Evolutionary conservation across 495 filamentous ascomycete genomes (phyloP), one percentile per base, ranked within the genome.

Genomic region (Baudoinia panamericana): DNA sequence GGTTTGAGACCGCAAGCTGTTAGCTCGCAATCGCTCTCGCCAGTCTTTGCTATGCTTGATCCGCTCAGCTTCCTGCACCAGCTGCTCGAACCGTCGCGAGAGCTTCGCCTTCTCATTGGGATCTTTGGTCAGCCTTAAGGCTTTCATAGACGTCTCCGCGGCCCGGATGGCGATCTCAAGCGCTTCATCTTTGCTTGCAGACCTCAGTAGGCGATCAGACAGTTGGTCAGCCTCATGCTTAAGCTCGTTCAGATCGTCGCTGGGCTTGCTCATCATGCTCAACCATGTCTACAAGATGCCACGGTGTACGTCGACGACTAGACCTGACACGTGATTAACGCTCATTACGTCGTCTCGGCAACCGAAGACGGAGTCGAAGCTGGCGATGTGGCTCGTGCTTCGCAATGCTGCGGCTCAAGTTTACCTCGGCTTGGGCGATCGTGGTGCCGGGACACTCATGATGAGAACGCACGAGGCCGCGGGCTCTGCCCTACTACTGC

Each of bases 111-210:
- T 80, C 19, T 87, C 78, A 15, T 61, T 59, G 10, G 63, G 48
- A 22, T 55, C 60, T 5, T 63, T 48, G 1, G 75, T 65, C 32
- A 75, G 57, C 30, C 64, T 63, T 38, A 80, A 56, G 1, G 80
- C 82, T 53, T 73, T 73, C 75, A 93, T 83, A 44, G 83, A 84
- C 30, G 79, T 59, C 51, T 93, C 82, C 12, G 73, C 76, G 18
- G 81, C 80, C 45, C 71, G 61, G 54, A 90, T 81, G 39, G 81
- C 77, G 46, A 76, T 71, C 26, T 77, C 61, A 33, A 93, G 65
- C 15, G 87, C 85, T 44, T 74, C 70, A 25, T 76, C 69, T 38
- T 75, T 73, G 32, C 70, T 78, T 20, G 59, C 58, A 15, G 76
- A 65, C 18, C 44, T 56, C 26, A 64, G 63, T 38, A 83, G 61